Evolutionary conservation across 441 rosid species (phyloP), one percentile per base, ranked within the genome.

Genomic region (Pelargonium australe): DNA sequence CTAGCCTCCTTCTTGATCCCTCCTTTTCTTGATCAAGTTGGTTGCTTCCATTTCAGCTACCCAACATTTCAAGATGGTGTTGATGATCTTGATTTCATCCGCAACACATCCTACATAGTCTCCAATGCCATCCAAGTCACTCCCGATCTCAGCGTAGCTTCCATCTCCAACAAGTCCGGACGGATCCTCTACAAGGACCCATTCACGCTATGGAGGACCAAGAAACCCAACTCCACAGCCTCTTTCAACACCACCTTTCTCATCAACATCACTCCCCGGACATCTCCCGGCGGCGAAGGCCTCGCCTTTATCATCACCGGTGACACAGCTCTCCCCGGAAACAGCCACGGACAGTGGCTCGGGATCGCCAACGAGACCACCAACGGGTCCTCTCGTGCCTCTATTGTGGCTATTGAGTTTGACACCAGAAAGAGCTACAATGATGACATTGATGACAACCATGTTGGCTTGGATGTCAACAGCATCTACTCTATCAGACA

Each of bases 281-380:
- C 89, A 1, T 0, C 2, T 66, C 80, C 74, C 0, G 86, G 89
- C 0, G 94, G 94, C 0, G 97, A 91, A 73, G 94, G 96, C 28
- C 44, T 91, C 69, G 90, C 94, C 28, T 91, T 91, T 65, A 67
- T 80, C 51, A 43, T 91, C 44, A 71, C 90, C 1, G 76, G 66
- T 0, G 51, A 75, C 37, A 2, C 1, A 1, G 0, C 9, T 9
- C 75, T 77, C 64, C 89, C 89, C 0, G 34, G 12, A 0, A 70
- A 72, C 45, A 87, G 96, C 72, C 23, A 72, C 0, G 89, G 96
- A 20, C 72, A 84, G 65, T 91, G 97, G 94, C 87, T 89, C 1
- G 85, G 96, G 51, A 64, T 88, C 1, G 86, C 88, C 64, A 86
- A 86, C 64, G 71, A 72, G 7, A 57, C 0, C 11, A 69, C 80